Evolutionary conservation across 345 rosid genomes (phyloP).

Genomic region (Eucalyptus regnans): DNA sequence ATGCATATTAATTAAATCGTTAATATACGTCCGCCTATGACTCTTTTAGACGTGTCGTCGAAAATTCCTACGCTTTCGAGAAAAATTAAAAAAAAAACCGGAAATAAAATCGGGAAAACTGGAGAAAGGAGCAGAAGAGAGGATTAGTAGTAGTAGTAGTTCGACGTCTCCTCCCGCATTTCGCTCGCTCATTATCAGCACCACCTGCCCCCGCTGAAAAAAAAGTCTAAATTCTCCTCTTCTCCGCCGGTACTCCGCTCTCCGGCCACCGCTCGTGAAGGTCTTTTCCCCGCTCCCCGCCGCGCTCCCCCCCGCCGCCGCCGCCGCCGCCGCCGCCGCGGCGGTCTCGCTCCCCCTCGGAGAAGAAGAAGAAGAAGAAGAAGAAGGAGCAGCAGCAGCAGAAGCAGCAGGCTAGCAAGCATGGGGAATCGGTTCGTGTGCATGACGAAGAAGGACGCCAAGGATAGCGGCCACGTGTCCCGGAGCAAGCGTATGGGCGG

Average conservation of each 20-base stretch:
- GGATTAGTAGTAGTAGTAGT: neutral
- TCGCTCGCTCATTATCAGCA: neutral
- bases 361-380: neutral
- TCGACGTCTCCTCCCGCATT: neutral
- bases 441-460: slow-evolving; percentile 60
- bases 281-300: neutral
- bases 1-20: neutral
- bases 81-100: neutral
- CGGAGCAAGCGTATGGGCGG: slow-evolving; percentile 51
- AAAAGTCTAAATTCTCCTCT: neutral
- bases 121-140: too few species aligned
- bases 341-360: neutral
- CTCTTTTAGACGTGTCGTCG: neutral
- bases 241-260: neutral
- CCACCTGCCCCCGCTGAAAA: neutral
- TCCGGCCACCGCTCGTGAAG: neutral
- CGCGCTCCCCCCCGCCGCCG: neutral
- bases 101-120: neutral
- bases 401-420: neutral
- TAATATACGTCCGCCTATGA: neutral
- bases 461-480: slow-evolving; percentile 35
- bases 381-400: neutral
- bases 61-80: neutral
- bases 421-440: slow-evolving; percentile 85
- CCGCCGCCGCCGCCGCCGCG: neutral